Conservation (phyloP, 345 rosid genomes). For the Salix suchowensis region DNA sequence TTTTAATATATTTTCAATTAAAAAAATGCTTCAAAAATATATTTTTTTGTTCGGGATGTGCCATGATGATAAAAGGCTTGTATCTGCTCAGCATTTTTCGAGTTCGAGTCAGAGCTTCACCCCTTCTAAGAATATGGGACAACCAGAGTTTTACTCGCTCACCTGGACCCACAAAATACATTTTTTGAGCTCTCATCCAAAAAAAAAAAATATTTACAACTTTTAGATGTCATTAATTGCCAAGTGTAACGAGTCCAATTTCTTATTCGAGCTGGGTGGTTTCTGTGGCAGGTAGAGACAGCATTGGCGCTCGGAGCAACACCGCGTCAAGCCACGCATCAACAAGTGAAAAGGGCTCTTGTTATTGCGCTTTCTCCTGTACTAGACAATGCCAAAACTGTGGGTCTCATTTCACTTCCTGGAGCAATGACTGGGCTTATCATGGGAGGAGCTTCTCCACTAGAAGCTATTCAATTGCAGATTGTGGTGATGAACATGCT, state of each 20-base stretch:
- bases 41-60: too few relatives aligned
- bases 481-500: slow-evolving; percentile 97
- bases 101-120: too few relatives aligned
- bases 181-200: too few relatives aligned
- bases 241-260: not conserved
- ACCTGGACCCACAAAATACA: too few relatives aligned
- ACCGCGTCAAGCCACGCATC: slow-evolving; percentile 63
- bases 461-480: slow-evolving; percentile 87
- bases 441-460: slow-evolving; percentile 94
- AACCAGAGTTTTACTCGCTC: rapidly evolving
- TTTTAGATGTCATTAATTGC: not conserved
- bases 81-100: too few relatives aligned
- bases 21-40: too few relatives aligned
- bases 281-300: slow-evolving; percentile 60
- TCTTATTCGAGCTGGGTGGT: not conserved
- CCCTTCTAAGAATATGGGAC: too few relatives aligned
- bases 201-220: too few relatives aligned
- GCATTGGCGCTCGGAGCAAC: slow-evolving; percentile 90
- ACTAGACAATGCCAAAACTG: slow-evolving; percentile 84
- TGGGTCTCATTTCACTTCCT: slow-evolving; percentile 81
- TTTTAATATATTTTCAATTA: too few relatives aligned
- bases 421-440: slow-evolving; percentile 94
- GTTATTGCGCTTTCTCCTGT: slow-evolving; percentile 83
- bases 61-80: too few relatives aligned
- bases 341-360: slow-evolving; percentile 73